Conservation (phyloP, 2,329 filamentous ascomycete species). For the Sclerotiophoma versabilis region DNA sequence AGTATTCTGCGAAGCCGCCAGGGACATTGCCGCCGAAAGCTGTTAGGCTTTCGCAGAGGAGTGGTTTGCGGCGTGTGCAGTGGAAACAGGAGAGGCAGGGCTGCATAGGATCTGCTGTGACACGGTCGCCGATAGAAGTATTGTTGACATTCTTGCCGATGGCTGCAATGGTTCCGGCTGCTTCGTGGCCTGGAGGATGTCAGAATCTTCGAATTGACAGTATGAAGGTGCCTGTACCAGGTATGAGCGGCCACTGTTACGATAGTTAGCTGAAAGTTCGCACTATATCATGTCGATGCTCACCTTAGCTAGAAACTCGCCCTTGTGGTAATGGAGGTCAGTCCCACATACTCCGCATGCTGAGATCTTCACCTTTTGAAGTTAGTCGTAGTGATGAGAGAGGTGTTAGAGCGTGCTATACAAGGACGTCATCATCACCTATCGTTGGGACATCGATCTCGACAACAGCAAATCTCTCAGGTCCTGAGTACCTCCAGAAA, state of each 20-base stretch:
- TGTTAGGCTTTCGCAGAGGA: slow-evolving; percentile 74
- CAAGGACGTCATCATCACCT: slow-evolving; percentile 33
- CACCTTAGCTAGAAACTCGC: slow-evolving; percentile 34
- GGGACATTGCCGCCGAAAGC: slow-evolving; percentile 72
- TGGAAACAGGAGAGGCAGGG: slow-evolving; percentile 77
- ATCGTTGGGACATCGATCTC: slow-evolving; percentile 26
- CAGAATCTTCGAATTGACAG: too few relatives aligned
- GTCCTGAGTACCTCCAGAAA: slow-evolving; percentile 24
- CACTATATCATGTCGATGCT: not conserved
- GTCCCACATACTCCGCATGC: slow-evolving; percentile 37
- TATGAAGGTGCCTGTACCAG: slow-evolving; percentile 14
- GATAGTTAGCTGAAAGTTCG: not conserved
- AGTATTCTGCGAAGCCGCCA: slow-evolving; percentile 77
- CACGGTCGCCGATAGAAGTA: slow-evolving; percentile 68
- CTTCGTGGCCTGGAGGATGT: slow-evolving; percentile 64
- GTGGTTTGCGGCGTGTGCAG: slow-evolving; percentile 70
- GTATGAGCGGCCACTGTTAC: slow-evolving; percentile 31
- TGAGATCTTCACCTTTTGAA: slow-evolving; percentile 29
- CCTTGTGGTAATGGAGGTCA: slow-evolving; percentile 37
- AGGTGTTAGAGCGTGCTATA: not conserved
- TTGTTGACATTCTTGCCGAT: slow-evolving; percentile 65
- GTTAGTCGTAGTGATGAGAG: not conserved
- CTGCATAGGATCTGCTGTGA: slow-evolving; percentile 68
- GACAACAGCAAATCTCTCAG: slow-evolving; percentile 31
- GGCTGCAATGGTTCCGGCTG: slow-evolving; percentile 69